These are phyloP conservation scores for Piloderma croceum DNA, from an alignment of 768 basidiomycete species.

Conservation along the genomic window DNA sequence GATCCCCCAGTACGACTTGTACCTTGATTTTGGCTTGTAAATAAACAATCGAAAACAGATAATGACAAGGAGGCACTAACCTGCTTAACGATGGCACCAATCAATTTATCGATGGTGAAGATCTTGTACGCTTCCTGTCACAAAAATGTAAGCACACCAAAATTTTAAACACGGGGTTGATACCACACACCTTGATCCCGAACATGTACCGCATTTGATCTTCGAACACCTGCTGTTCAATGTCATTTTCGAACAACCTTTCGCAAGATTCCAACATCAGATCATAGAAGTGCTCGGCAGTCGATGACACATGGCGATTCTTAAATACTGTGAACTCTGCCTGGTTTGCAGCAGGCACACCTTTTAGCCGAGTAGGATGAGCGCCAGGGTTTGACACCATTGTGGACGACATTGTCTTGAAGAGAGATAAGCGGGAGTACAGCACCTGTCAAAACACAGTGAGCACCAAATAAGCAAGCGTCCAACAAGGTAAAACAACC, in stretches of 20 bases:
- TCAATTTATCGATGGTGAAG: constrained; percentile 91
- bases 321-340: constrained; percentile 13
- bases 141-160: not conserved
- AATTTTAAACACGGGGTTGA: not conserved
- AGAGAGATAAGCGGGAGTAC: constrained; percentile 72
- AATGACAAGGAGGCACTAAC: constrained; percentile 31
- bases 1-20: constrained; percentile 62
- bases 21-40: constrained; percentile 32
- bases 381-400: not conserved
- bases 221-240: constrained; percentile 84
- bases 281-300: constrained; percentile 71
- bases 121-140: constrained; percentile 78
- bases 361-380: constrained; percentile 33
- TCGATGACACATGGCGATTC: no score
- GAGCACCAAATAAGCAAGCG: constrained; percentile 4
- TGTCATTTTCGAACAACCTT: constrained; percentile 84
- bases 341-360: constrained; percentile 28
- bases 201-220: constrained; percentile 87
- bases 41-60: not conserved
- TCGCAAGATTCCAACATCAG: constrained; percentile 84
- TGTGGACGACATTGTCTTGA: constrained; percentile 57
- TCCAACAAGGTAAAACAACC: constrained; percentile 18
- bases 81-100: constrained; percentile 86
- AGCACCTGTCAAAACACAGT: constrained; percentile 48
- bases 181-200: constrained; percentile 57